Percentiles rank a stretch among this genome's conserved stretches.
Conservation (phyloP, 179 eudicot genomes). For the Nepenthes alata region DNA sequence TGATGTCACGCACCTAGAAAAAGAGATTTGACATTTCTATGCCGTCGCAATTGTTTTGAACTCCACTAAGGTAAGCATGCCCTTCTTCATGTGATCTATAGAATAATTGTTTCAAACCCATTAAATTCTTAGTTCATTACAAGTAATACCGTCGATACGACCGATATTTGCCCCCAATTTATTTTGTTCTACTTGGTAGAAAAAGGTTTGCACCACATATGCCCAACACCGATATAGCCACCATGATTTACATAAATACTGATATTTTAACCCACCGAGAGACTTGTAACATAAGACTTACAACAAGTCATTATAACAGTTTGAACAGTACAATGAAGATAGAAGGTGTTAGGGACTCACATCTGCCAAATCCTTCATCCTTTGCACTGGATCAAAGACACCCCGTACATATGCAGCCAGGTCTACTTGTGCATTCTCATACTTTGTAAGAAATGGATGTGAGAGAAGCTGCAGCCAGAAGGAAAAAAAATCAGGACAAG, state of each 20-base stretch:
- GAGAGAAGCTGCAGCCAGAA: slow-evolving; percentile 60
- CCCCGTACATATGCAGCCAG: slow-evolving; percentile 59
- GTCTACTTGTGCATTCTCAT: slow-evolving; percentile 52
- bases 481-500: neutral
- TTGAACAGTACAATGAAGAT: neutral
- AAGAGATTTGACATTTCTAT: too few relatives aligned
- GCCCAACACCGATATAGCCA: too few relatives aligned
- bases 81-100: neutral
- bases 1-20: too few relatives aligned
- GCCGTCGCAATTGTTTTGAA: too few relatives aligned
- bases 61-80: too few relatives aligned
- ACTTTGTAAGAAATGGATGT: slow-evolving; percentile 70
- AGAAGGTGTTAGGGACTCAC: slow-evolving; percentile 31
- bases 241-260: too few relatives aligned
- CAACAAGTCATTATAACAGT: neutral
- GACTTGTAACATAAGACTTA: neutral
- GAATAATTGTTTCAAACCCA: neutral
- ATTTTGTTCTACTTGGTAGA: too few relatives aligned
- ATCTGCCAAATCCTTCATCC: slow-evolving; percentile 88
- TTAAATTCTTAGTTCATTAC: neutral
- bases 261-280: too few relatives aligned
- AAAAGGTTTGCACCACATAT: too few relatives aligned
- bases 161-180: too few relatives aligned
- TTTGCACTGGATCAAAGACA: slow-evolving; percentile 78
- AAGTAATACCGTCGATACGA: too few relatives aligned